Conservation (phyloP, 805 yeast genomes). For the Saccharomycopsis babjevae region DNA sequence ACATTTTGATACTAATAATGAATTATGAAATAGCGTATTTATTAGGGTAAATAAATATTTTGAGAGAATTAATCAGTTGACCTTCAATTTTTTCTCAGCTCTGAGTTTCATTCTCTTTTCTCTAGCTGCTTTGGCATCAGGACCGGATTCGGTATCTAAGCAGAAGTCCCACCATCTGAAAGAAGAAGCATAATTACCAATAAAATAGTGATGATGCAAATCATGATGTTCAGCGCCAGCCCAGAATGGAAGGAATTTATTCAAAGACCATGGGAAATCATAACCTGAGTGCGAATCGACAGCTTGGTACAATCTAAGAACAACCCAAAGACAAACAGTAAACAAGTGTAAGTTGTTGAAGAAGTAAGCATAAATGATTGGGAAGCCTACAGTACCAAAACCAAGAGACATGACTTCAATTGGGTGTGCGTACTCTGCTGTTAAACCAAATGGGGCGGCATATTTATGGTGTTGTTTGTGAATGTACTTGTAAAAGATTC, state of each 20-base stretch:
- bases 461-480: conserved; percentile 97
- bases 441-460: conserved; percentile 94
- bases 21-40: background rate
- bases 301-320: conserved; percentile 86
- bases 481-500: conserved; percentile 79
- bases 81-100: conserved; percentile 37
- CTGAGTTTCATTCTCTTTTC: conserved; percentile 50
- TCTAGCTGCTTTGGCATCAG: conserved; percentile 64
- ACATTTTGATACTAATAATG: no score
- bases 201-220: conserved; percentile 91
- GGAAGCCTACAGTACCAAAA: conserved; percentile 93
- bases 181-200: conserved; percentile 89
- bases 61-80: background rate
- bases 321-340: conserved; percentile 85
- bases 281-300: conserved; percentile 97
- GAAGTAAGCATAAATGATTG: conserved; percentile 70
- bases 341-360: conserved; percentile 73
- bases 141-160: conserved; percentile 85
- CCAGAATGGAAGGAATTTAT: conserved; percentile 90
- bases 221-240: conserved; percentile 99
- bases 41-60: background rate
- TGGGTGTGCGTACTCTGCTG: conserved; percentile 98
- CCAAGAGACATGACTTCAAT: conserved; percentile 86
- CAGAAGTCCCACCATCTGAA: conserved; percentile 94
- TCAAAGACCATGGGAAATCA: conserved; percentile 95